Evolutionary conservation across 306 rosid genomes (phyloP), one percentile per base, ranked within the genome.

Genomic region (Cucurbita argyrosperma): DNA sequence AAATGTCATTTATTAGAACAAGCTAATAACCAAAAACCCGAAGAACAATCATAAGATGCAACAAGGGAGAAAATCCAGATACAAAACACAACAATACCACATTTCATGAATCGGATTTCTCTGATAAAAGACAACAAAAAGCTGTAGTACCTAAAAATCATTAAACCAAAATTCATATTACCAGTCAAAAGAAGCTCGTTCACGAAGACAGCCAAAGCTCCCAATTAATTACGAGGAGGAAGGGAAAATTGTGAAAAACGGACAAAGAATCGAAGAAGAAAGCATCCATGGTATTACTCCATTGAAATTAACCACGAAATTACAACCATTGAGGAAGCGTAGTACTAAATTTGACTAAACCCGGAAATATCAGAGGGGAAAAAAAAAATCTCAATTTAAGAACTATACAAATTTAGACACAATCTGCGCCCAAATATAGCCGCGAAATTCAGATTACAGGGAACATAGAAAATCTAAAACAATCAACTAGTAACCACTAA

Each of bases 321-420:
- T 66, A 67, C 55, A 67, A 46, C 72, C 72, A 67, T 67, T 23
- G 40, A 46, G 7, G 40, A 67, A 45, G 15, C 40, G 1, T 46
- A 46, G 72, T 49, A 67, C 72, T 67, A 67, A 67, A 67, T 67
- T 67, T 67, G 72, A 67, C 72, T 67, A 46, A 11, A 46, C 40
- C 55, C 72, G 5, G 18, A 67, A 19, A 45, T 10, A 67, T 67
- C 72, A 21, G 15, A 67, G 40, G 16, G 7, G 12, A 45, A 66
- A 5, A 2, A 23, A 10, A 67, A 67, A 45, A 21, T 67, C 72
- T 46, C 72, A 46, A 67, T 45, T 67, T 67, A 67, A 67, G 72
- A 67, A 46, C 72, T 6, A 67, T 21, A 43, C 72, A n/a, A 67
- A 67, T 67, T 67, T 67, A 67, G 72, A 67, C 38, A 43, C 39